Conservation (phyloP, 345 rosid species). For the Lepidium sativum region DNA sequence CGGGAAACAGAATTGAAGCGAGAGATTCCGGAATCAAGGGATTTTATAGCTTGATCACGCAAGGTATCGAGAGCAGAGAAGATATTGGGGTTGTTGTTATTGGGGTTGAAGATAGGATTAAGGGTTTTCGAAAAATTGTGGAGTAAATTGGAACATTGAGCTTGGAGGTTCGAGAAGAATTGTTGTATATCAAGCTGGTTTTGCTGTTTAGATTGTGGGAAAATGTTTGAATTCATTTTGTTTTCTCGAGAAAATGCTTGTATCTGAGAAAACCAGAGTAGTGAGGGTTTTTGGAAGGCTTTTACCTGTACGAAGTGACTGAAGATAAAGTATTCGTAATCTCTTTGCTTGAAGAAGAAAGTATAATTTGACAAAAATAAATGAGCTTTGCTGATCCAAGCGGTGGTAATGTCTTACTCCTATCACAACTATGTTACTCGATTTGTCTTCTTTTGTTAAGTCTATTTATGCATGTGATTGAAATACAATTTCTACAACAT, state of each 20-base stretch:
- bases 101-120: conserved; percentile 27
- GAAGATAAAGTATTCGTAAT: not conserved
- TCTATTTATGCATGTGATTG: too few relatives aligned
- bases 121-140: conserved; percentile 27
- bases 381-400: too few relatives aligned
- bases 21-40: conserved; percentile 22
- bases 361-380: too few relatives aligned
- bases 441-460: too few relatives aligned
- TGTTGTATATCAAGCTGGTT: conserved; percentile 35
- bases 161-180: conserved; percentile 35
- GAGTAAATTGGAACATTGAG: conserved; percentile 47
- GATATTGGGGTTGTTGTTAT: conserved; percentile 25
- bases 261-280: not conserved
- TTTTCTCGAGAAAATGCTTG: conserved; percentile 24
- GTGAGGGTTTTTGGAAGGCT: not conserved
- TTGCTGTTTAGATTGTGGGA: conserved; percentile 26
- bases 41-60: conserved; percentile 28
- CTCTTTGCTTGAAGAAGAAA: not conserved
- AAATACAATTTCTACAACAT: too few relatives aligned
- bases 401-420: too few relatives aligned
- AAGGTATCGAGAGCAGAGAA: conserved; percentile 35
- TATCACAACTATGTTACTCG: too few relatives aligned
- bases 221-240: conserved; percentile 30
- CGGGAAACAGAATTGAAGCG: conserved; percentile 23
- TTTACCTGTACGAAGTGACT: not conserved